These are phyloP conservation scores for Dactylellina haptotyla DNA, from an alignment of 2,329 filamentous ascomycete genomes.

Conservation along the genomic window DNA sequence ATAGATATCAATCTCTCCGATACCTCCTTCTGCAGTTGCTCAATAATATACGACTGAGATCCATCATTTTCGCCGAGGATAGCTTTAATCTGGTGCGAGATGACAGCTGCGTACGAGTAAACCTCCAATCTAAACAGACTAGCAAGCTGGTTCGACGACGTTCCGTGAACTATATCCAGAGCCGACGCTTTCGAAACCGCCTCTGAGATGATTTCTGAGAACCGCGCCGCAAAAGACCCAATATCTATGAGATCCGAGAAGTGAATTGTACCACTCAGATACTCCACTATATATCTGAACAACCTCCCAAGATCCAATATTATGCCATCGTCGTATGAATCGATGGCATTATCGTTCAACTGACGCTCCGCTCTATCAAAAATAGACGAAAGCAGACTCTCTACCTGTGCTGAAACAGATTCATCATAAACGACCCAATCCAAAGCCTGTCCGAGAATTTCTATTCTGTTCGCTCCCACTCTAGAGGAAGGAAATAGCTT, in stretches of 20 bases:
- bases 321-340: background rate
- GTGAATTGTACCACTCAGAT: conserved; percentile 54
- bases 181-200: conserved; percentile 17
- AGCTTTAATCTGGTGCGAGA: conserved; percentile 4
- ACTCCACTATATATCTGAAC: conserved; percentile 46
- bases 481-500: background rate
- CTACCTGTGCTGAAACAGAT: conserved; percentile 55
- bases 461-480: background rate
- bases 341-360: background rate
- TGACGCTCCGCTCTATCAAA: conserved; percentile 46
- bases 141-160: background rate
- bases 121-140: conserved; percentile 15
- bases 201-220: conserved; percentile 42
- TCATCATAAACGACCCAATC: conserved; percentile 58
- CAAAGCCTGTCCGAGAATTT: conserved; percentile 29
- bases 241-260: conserved; percentile 58
- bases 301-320: conserved; percentile 25
- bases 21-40: conserved; percentile 2
- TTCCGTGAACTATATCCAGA: background rate
- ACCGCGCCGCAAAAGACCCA: conserved; percentile 55
- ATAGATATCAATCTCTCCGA: conserved; percentile 17
- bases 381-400: conserved; percentile 39
- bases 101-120: conserved; percentile 13
- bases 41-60: background rate
- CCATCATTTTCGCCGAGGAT: background rate